These are phyloP conservation scores for Shiraia sp. DNA, from an alignment of 2,329 filamentous ascomycete species.

Conservation along the genomic window DNA sequence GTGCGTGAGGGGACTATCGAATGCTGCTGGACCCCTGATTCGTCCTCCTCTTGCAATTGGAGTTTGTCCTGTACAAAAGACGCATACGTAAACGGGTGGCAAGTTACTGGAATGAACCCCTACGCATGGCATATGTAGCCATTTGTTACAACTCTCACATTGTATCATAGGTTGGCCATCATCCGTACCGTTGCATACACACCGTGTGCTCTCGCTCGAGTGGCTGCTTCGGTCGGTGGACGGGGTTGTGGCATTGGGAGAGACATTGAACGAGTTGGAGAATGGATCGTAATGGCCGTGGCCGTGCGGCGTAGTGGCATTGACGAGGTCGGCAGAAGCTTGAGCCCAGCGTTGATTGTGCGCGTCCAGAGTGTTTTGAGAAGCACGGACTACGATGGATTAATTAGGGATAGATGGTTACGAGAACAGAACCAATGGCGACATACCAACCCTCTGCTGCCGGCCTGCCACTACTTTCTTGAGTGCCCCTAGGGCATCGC, in stretches of 20 bases:
- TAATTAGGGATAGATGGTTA: constrained; percentile 11
- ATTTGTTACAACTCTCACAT: constrained; percentile 67
- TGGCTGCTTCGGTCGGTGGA: constrained; percentile 58
- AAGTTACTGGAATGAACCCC: constrained; percentile 56
- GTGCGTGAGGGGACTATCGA: constrained; percentile 38
- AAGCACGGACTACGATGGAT: constrained; percentile 30
- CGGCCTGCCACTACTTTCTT: constrained; percentile 47
- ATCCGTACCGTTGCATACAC: constrained; percentile 60
- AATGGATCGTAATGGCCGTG: constrained; percentile 40
- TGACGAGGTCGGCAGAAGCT: constrained; percentile 45
- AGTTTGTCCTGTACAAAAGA: constrained; percentile 44
- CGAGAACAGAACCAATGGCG: background rate
- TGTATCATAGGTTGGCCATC: constrained; percentile 63
- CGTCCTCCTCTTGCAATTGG: constrained; percentile 14
- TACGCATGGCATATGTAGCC: constrained; percentile 63
- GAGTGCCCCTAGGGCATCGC: constrained; percentile 46
- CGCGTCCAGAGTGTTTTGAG: constrained; percentile 45
- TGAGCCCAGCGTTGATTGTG: constrained; percentile 53
- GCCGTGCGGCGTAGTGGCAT: constrained; percentile 17
- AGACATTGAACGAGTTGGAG: constrained; percentile 42
- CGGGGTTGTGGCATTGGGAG: constrained; percentile 57
- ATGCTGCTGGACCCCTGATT: constrained; percentile 12
- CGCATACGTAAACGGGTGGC: constrained; percentile 46
- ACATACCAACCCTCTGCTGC: constrained; percentile 40
- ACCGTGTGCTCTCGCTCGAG: constrained; percentile 57